Conservation (phyloP, 2,329 filamentous ascomycete genomes). For the Colletotrichum sp. region DNA sequence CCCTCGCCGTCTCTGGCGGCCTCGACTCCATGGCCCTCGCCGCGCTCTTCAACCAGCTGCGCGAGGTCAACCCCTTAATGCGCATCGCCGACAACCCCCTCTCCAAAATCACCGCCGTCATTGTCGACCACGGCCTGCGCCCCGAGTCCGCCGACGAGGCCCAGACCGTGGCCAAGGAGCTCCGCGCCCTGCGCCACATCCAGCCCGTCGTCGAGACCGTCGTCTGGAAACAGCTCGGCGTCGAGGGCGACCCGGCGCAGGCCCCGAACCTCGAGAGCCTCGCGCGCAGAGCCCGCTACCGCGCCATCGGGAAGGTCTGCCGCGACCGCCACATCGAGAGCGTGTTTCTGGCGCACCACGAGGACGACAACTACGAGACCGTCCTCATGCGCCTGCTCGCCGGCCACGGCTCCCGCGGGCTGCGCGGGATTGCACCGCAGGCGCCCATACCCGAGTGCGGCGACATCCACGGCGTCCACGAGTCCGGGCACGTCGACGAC, state of each 20-base stretch:
- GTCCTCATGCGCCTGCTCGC: conserved; percentile 77
- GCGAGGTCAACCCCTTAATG: conserved; percentile 34
- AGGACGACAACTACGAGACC: conserved; percentile 91
- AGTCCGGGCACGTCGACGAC: conserved; percentile 64
- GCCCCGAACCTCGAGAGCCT: conserved; percentile 75
- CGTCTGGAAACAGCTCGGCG: conserved; percentile 52
- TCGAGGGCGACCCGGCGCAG: conserved; percentile 30
- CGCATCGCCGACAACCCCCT: conserved; percentile 52
- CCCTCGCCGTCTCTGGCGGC: conserved; percentile 86
- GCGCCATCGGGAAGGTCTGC: conserved; percentile 69
- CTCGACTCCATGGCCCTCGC: conserved; percentile 98
- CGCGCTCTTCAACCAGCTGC: conserved; percentile 65
- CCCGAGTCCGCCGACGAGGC: conserved; percentile 59
- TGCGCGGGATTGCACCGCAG: conserved; percentile 70
- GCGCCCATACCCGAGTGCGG: conserved; percentile 84
- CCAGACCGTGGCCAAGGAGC: conserved; percentile 41
- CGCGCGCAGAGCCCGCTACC: conserved; percentile 78
- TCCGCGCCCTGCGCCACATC: conserved; percentile 41
- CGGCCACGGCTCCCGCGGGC: conserved; percentile 71
- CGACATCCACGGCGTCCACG: conserved; percentile 73
- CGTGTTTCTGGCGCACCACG: conserved; percentile 84
- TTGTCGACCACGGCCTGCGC: conserved; percentile 65
- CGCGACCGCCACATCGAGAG: conserved; percentile 53
- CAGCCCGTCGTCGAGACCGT: conserved; percentile 33
- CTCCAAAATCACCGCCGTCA: conserved; percentile 44